These are phyloP conservation scores for Penicillium cinerascens DNA, from an alignment of 495 filamentous ascomycete genomes.

Conservation along the genomic window DNA sequence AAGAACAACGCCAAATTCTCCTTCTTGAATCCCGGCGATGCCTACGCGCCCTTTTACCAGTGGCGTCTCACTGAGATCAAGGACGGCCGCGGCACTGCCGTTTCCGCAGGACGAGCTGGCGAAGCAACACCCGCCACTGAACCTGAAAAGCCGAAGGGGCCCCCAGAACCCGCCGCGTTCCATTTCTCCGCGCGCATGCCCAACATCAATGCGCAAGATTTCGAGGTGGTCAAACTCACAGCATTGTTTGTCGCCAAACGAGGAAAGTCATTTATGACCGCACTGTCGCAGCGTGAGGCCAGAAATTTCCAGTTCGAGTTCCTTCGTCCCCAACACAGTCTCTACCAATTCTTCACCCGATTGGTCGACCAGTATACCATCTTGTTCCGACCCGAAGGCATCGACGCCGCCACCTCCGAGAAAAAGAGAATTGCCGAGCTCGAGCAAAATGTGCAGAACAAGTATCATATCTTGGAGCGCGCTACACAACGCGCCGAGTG, in stretches of 20 bases:
- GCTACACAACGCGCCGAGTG: slow-evolving; percentile 85
- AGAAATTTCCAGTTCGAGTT: slow-evolving; percentile 97
- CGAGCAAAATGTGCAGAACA: slow-evolving; percentile 71
- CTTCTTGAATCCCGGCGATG: slow-evolving; percentile 76
- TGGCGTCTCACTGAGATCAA: slow-evolving; percentile 87
- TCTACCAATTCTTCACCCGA: slow-evolving; percentile 90
- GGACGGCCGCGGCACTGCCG: slow-evolving; percentile 73
- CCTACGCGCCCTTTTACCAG: slow-evolving; percentile 82
- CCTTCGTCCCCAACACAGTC: slow-evolving; percentile 87
- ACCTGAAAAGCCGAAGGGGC: slow-evolving; percentile 70
- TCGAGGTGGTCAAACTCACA: slow-evolving; percentile 87
- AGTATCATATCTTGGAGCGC: slow-evolving; percentile 72
- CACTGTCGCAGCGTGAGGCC: slow-evolving; percentile 79
- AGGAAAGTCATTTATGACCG: slow-evolving; percentile 85
- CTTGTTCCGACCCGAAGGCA: slow-evolving; percentile 63
- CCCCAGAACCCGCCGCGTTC: slow-evolving; percentile 82
- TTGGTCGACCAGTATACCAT: slow-evolving; percentile 93
- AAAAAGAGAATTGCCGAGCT: slow-evolving; percentile 69
- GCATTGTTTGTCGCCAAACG: slow-evolving; percentile 88
- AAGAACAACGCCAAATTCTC: slow-evolving; percentile 85
- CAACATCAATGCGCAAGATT: slow-evolving; percentile 90
- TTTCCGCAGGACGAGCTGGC: slow-evolving; percentile 71
- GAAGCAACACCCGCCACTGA: slow-evolving; percentile 56
- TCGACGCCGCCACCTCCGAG: slow-evolving; percentile 65
- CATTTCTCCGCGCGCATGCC: slow-evolving; percentile 96